Conservation (phyloP, 2,329 filamentous ascomycete genomes). For the Remersonia thermophila region DNA sequence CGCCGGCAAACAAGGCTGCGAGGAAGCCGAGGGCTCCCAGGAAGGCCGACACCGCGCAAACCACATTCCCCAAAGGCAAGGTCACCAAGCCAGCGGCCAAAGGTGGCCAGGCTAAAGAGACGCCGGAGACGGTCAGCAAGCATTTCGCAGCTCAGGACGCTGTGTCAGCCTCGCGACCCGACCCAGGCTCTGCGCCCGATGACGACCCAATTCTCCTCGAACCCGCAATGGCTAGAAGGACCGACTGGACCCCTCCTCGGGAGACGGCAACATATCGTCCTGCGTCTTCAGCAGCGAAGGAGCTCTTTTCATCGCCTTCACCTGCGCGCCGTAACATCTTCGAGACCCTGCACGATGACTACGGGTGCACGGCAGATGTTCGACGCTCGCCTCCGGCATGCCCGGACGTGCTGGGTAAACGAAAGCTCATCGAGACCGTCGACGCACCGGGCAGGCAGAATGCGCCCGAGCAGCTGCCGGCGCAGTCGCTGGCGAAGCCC, state of each 20-base stretch:
- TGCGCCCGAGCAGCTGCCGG: conserved; percentile 20
- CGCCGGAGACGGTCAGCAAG: conserved; percentile 23
- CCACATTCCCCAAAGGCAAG: conserved; percentile 21
- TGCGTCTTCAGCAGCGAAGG: conserved; percentile 22
- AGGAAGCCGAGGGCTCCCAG: conserved; percentile 24
- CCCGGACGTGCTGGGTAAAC: conserved; percentile 34
- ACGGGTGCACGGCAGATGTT: conserved; percentile 23
- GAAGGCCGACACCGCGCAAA: conserved; percentile 16
- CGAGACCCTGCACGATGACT: conserved; percentile 31
- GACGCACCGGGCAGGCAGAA: conserved; percentile 19
- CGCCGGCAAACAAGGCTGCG: conserved; percentile 20
- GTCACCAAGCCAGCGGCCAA: conserved; percentile 22
- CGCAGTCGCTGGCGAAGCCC: conserved; percentile 28
- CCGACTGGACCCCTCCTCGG: conserved; percentile 57
- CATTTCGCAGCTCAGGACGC: conserved; percentile 19
- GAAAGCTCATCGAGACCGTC: conserved; percentile 43
- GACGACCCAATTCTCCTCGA: conserved; percentile 29
- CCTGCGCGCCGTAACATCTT: conserved; percentile 24
- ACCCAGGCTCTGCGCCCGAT: conserved; percentile 9
- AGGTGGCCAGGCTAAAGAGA: conserved; percentile 16
- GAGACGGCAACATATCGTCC: conserved; percentile 15
- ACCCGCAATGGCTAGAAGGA: conserved; percentile 41
- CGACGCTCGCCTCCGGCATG: background rate
- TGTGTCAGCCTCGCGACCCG: conserved; percentile 5
- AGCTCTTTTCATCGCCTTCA: conserved; percentile 15